Percentiles rank a stretch among this genome's conserved stretches.
These are phyloP conservation scores for Neofusicoccum laricinum DNA, from an alignment of 2,329 filamentous ascomycete genomes.

Conservation along the genomic window DNA sequence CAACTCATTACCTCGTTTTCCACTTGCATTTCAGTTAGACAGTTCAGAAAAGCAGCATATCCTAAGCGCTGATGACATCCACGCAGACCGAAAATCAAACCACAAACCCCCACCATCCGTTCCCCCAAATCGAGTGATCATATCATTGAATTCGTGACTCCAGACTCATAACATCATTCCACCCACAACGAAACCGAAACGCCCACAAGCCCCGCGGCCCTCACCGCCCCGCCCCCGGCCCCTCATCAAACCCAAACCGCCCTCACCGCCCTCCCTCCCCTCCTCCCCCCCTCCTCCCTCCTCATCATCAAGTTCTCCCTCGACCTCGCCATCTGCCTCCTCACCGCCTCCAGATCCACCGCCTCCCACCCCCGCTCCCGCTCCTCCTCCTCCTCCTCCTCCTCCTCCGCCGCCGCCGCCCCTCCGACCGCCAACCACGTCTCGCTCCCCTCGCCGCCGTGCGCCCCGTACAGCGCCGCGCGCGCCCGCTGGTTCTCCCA, in stretches of 20 bases:
- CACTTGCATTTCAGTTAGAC: too few species aligned
- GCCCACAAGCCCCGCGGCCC: neutral
- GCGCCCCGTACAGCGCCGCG: neutral
- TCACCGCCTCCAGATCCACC: neutral
- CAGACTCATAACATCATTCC: too few species aligned
- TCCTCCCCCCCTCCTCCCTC: neutral
- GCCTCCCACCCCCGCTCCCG: neutral
- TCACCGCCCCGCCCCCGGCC: neutral
- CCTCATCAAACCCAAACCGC: neutral
- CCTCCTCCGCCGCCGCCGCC: too few species aligned
- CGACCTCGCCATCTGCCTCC: neutral
- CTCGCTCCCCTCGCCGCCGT: neutral
- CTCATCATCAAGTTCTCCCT: neutral
- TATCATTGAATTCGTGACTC: too few species aligned
- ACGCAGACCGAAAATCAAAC: too few species aligned
- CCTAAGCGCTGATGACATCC: too few species aligned
- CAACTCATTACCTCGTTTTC: too few species aligned
- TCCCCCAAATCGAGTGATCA: too few species aligned
- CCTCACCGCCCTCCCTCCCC: neutral
- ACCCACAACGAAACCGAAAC: too few species aligned
- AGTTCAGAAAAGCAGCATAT: too few species aligned
- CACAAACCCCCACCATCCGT: too few species aligned
- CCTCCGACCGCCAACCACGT: neutral
- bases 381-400: neutral
- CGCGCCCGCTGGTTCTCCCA: neutral